phyloP scores from a whole-genome alignment of 495 filamentous ascomycete species.

The Diplogelasinospora grovesii region DNA sequence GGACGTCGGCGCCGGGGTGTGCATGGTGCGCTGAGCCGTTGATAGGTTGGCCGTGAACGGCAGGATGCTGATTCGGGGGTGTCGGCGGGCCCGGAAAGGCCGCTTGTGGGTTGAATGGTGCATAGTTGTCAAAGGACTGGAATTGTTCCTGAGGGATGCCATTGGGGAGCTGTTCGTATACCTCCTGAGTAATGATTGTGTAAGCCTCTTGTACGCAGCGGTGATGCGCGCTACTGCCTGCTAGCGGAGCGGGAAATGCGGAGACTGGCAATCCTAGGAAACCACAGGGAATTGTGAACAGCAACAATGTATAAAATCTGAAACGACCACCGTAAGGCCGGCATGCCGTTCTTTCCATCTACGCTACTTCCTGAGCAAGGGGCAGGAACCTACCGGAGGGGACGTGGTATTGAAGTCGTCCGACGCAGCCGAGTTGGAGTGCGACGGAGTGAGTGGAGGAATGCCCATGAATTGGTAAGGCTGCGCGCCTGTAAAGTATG shows the following conservation, averaged over 20 bases:
- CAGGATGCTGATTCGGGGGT: slow-evolving; percentile 29
- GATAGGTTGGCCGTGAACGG: slow-evolving; percentile 15
- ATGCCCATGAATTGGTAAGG: slow-evolving; percentile 51
- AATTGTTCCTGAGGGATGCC: slow-evolving; percentile 36
- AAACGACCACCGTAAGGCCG: slow-evolving; percentile 20
- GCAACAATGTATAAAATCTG: too few relatives aligned
- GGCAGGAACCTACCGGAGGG: slow-evolving; percentile 42
- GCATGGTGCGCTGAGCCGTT: slow-evolving; percentile 21
- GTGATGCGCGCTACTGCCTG: slow-evolving; percentile 21
- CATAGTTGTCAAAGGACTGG: slow-evolving; percentile 38
- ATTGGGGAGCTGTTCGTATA: slow-evolving; percentile 37
- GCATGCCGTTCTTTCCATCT: slow-evolving; percentile 12
- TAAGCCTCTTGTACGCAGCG: slow-evolving; percentile 24
- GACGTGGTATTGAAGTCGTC: slow-evolving; percentile 50
- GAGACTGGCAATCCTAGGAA: slow-evolving; percentile 15
- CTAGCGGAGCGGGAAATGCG: slow-evolving; percentile 15
- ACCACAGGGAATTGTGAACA: slow-evolving; percentile 1
- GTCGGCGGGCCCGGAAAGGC: slow-evolving; percentile 38
- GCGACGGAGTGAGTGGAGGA: slow-evolving; percentile 45
- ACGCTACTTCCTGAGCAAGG: background rate
- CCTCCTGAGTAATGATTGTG: slow-evolving; percentile 39
- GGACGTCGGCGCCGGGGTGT: slow-evolving; percentile 21
- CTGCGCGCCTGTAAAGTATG: slow-evolving; percentile 43
- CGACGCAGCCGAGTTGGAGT: slow-evolving; percentile 44
- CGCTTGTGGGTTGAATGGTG: slow-evolving; percentile 32